Conservation (phyloP, 257 asterid species). For the Pogostemon cablin region DNA sequence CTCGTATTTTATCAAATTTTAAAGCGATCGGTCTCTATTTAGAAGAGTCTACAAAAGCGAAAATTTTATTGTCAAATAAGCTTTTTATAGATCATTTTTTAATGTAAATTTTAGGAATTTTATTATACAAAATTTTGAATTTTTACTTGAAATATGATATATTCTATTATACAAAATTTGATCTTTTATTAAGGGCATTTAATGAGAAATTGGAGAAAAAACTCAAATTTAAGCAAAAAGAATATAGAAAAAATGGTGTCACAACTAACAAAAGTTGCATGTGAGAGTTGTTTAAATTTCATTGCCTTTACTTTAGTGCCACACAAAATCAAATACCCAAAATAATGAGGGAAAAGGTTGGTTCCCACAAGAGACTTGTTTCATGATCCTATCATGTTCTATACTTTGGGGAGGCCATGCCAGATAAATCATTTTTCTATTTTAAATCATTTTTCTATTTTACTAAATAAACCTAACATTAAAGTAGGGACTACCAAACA, state of each 20-base stretch:
- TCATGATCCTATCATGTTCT: conserved; percentile 68
- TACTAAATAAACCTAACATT: conserved; percentile 14
- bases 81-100: too few relatives aligned
- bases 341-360: conserved; percentile 46
- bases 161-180: not conserved
- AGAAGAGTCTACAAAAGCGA: too few relatives aligned
- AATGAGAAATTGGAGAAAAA: not conserved
- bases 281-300: conserved; percentile 27
- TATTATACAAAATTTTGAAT: not conserved
- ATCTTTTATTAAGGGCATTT: not conserved
- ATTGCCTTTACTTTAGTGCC: conserved; percentile 64
- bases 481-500: conserved; percentile 42
- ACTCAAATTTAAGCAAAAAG: not conserved
- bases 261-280: conserved; percentile 37
- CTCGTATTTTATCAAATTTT: too few relatives aligned
- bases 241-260: conserved; percentile 41
- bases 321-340: conserved; percentile 45
- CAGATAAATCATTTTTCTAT: conserved; percentile 47
- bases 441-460: not conserved
- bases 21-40: too few relatives aligned
- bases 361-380: conserved; percentile 72
- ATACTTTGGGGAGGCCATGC: conserved; percentile 59
- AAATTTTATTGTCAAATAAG: too few relatives aligned
- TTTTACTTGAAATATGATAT: too few relatives aligned
- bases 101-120: too few relatives aligned